Conservation (phyloP, 768 basidiomycete species). For the Mycena albidolilacea region DNA sequence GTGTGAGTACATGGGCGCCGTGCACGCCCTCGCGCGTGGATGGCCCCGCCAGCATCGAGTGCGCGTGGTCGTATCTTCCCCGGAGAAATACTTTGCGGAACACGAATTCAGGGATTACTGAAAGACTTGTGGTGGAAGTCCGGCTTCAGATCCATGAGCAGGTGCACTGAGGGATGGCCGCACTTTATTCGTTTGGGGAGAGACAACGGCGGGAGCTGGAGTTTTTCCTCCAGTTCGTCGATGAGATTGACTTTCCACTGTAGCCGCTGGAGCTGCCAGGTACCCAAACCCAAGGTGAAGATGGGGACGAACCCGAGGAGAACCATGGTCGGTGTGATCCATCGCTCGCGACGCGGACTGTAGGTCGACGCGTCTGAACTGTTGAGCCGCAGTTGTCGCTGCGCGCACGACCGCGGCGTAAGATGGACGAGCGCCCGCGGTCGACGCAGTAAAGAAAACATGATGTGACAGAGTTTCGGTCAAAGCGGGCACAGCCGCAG, state of each 20-base stretch:
- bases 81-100: conserved; percentile 87
- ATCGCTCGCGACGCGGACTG: conserved; percentile 70
- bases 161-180: conserved; percentile 46
- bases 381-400: conserved; percentile 16
- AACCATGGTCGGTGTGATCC: conserved; percentile 79
- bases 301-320: conserved; percentile 90
- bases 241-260: conserved; percentile 97
- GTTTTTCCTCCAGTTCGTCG: conserved; percentile 92
- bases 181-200: conserved; percentile 93
- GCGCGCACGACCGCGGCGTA: conserved; percentile 18
- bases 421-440: conserved; percentile 24
- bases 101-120: conserved; percentile 88
- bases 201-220: conserved; percentile 81
- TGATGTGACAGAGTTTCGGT: not conserved
- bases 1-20: conserved; percentile 92
- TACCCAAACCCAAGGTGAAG: conserved; percentile 90
- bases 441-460: conserved; percentile 40
- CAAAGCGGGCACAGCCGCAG: not conserved
- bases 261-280: conserved; percentile 94
- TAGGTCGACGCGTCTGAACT: conserved; percentile 62
- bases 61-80: conserved; percentile 86
- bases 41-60: conserved; percentile 87
- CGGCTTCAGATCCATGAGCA: conserved; percentile 32
- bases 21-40: conserved; percentile 90
- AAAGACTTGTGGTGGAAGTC: conserved; percentile 59